Evolutionary conservation across 2,329 filamentous ascomycete genomes (phyloP), one percentile per base, ranked within the genome.

Genomic region (Ophiostoma montium): DNA sequence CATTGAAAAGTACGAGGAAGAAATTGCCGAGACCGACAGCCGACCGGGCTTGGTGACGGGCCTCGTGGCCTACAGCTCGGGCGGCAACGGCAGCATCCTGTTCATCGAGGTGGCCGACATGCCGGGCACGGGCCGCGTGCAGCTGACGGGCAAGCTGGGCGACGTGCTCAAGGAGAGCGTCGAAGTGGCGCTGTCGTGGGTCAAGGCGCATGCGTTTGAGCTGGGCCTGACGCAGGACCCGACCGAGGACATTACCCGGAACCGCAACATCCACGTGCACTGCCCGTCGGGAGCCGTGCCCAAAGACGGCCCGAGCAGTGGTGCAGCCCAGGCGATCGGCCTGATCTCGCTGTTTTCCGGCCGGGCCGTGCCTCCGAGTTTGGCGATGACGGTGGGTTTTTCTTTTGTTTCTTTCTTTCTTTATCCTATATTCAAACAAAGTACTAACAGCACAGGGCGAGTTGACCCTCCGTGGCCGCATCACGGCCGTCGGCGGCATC

Each of bases 81-180:
- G 92, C 46, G 88, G 88, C 44, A 90, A 95, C 63, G 92, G 92
- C 54, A 89, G 85, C 61, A 98, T 98, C 59, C 75, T 98, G 50
- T 98, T 98, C 71, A 98, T 98, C 58, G 92, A 98, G 67, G 87
- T 95, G 41, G 87, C 90, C 11, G 89, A 95, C 61, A 96, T 96
- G 88, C 92, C 92, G 39, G 92, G 92, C 44, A 82, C 78, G 50
- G 92, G 92, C 32, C 82, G 84, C 48, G 87, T 98, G 33, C 92
- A 96, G 67, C 79, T 98, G 23, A 98, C 92, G 1, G 92, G 92
- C 53, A 96, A 94, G 64, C 79, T 98, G 7, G 92, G 92, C 55
- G 89, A 95, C 58, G 92, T 98, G 30, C 78, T 98, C 52, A 96
- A 96, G 67, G 92, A 98, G 66, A 90, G 83, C 54, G 92, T 96